These are phyloP conservation scores for Aspergillus texensis DNA, from an alignment of 2,329 filamentous ascomycete species.

Conservation along the genomic window DNA sequence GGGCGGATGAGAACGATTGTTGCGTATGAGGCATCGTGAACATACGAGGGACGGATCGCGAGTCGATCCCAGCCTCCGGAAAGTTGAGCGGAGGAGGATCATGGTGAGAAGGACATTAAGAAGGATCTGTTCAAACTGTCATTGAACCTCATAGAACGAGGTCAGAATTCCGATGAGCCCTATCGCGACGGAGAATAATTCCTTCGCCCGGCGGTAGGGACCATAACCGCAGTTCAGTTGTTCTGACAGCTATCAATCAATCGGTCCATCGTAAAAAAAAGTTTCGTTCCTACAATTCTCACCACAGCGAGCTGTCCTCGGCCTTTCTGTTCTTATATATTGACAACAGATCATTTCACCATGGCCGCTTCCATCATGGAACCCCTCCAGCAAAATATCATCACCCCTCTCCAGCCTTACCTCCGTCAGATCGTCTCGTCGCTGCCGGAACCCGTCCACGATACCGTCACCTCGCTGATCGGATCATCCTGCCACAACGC, in stretches of 20 bases:
- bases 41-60: constrained; percentile 36
- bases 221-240: constrained; percentile 29
- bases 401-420: constrained; percentile 48
- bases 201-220: constrained; percentile 30
- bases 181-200: constrained; percentile 23
- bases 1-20: constrained; percentile 18
- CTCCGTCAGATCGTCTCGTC: constrained; percentile 71
- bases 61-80: constrained; percentile 35
- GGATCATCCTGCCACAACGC: constrained; percentile 82
- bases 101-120: constrained; percentile 29
- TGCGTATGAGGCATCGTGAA: constrained; percentile 36
- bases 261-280: neutral
- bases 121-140: constrained; percentile 4
- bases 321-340: constrained; percentile 1
- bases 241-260: neutral
- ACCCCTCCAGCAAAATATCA: constrained; percentile 41
- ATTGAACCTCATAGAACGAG: constrained; percentile 11
- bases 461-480: constrained; percentile 77
- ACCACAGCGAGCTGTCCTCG: neutral
- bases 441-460: constrained; percentile 73
- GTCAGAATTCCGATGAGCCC: constrained; percentile 23
- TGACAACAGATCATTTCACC: neutral
- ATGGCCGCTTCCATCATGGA: constrained; percentile 37
- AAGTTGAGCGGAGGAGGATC: constrained; percentile 41
- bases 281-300: neutral